phyloP scores from a whole-genome alignment of 139 green algal genomes.

The Trebouxia sp. region DNA sequence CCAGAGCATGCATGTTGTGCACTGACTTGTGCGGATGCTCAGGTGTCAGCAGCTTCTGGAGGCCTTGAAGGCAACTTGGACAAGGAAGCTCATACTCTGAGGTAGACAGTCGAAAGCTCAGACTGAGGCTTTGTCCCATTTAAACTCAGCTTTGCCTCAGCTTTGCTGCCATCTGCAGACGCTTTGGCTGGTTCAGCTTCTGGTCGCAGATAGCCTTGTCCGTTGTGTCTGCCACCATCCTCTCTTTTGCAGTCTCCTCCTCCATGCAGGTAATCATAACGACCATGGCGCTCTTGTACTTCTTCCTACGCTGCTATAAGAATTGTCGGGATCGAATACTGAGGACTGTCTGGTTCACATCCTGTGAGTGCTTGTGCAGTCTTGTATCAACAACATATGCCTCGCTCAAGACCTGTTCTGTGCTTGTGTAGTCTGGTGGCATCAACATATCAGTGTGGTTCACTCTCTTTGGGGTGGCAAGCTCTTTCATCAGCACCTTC shows the following conservation, averaged over 20 bases:
- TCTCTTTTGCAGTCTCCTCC: slow-evolving; percentile 78
- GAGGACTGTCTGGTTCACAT: background rate
- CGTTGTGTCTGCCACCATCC: slow-evolving; percentile 78
- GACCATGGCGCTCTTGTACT: background rate
- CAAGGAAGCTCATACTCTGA: slow-evolving; percentile 1
- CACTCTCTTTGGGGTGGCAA: slow-evolving; percentile 73
- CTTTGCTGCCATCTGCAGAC: slow-evolving; percentile 36
- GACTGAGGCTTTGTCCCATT: too few relatives aligned
- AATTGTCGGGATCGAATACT: background rate
- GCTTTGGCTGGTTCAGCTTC: slow-evolving; percentile 74
- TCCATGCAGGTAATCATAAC: slow-evolving; percentile 10
- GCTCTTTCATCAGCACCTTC: slow-evolving; percentile 81
- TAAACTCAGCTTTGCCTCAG: too few relatives aligned
- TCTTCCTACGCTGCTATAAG: background rate
- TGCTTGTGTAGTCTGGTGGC: background rate
- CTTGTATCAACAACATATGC: background rate
- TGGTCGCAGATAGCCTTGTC: slow-evolving; percentile 88
- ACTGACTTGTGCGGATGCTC: too few relatives aligned
- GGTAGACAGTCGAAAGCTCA: too few relatives aligned
- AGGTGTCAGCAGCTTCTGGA: background rate
- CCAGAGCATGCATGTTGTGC: too few relatives aligned
- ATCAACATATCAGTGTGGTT: slow-evolving; percentile 54
- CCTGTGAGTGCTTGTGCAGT: background rate
- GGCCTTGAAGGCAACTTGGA: background rate
- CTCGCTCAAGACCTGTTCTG: background rate